Percentiles rank a stretch among this genome's conserved stretches.
Evolutionary conservation across 345 rosid genomes (phyloP).

Genomic region (Populus euphratica): DNA sequence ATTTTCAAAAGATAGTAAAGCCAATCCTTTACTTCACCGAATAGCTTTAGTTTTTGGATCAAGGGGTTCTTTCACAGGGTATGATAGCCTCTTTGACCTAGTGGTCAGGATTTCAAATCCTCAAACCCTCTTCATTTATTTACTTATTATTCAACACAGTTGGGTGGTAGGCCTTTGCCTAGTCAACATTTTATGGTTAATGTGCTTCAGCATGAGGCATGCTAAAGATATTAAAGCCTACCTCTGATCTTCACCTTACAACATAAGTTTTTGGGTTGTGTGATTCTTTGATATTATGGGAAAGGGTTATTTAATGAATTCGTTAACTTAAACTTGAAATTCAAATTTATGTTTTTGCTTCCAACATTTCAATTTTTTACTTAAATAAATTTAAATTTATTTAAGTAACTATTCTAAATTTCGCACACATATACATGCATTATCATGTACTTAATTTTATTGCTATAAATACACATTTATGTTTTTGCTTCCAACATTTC

Average conservation of each 20-base stretch:
- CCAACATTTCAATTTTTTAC: no score
- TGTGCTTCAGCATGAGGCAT: background rate
- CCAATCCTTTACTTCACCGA: background rate
- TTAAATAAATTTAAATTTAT: background rate
- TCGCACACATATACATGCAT: background rate
- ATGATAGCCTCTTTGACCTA: background rate
- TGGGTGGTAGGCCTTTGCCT: background rate
- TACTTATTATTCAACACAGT: background rate
- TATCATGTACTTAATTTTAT: slow-evolving; percentile 1
- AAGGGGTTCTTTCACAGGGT: background rate
- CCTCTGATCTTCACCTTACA: background rate
- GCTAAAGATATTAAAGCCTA: background rate
- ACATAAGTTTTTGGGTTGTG: background rate
- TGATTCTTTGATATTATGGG: background rate
- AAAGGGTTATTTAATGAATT: background rate
- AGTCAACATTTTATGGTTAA: background rate
- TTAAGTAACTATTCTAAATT: background rate
- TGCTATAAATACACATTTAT: background rate
- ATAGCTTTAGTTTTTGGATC: background rate
- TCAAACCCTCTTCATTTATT: background rate
- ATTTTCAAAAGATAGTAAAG: background rate
- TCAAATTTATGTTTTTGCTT: background rate
- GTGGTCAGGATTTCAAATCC: background rate
- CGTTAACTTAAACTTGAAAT: slow-evolving; percentile 6
- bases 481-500: background rate